phyloP scores from a whole-genome alignment of 805 yeast genomes.

The Candida ponderosae region DNA sequence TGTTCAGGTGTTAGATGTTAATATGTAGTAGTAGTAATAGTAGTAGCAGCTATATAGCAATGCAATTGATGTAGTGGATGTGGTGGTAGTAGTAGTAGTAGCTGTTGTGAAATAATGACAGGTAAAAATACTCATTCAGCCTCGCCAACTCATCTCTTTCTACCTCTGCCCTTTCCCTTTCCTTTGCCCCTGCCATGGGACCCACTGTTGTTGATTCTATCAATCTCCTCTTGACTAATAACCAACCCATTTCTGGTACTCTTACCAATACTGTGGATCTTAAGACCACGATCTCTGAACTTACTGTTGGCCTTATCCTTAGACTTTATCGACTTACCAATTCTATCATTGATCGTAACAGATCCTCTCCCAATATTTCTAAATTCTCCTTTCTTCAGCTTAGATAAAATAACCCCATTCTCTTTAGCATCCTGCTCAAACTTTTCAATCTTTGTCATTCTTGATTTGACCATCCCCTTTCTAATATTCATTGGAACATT shows the following conservation, averaged over 20 bases:
- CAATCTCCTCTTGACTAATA: slow-evolving; percentile 62
- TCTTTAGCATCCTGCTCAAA: slow-evolving; percentile 76
- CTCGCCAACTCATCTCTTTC: slow-evolving; percentile 3
- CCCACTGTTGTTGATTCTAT: slow-evolving; percentile 27
- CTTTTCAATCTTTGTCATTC: slow-evolving; percentile 41
- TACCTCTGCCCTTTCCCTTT: slow-evolving; percentile 3
- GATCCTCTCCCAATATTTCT: slow-evolving; percentile 44
- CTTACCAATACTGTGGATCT: slow-evolving; percentile 68
- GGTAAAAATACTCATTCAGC: background rate
- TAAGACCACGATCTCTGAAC: slow-evolving; percentile 68
- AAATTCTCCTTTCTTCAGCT: slow-evolving; percentile 57
- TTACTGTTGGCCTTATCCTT: slow-evolving; percentile 32
- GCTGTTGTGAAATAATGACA: too few species aligned
- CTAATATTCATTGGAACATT: slow-evolving; percentile 87
- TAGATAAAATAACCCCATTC: slow-evolving; percentile 84
- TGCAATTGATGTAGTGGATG: too few species aligned
- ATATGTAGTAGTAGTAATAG: too few species aligned
- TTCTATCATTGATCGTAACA: slow-evolving; percentile 28
- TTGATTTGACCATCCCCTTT: slow-evolving; percentile 68
- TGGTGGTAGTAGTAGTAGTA: too few species aligned
- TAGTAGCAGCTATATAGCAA: too few species aligned
- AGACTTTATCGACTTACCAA: slow-evolving; percentile 43
- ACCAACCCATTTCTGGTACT: slow-evolving; percentile 74
- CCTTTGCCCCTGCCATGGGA: slow-evolving; percentile 7
- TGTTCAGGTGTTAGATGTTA: too few species aligned